Evolutionary conservation across 495 filamentous ascomycete species (phyloP).

Genomic region (Bathelium albidoporum): DNA sequence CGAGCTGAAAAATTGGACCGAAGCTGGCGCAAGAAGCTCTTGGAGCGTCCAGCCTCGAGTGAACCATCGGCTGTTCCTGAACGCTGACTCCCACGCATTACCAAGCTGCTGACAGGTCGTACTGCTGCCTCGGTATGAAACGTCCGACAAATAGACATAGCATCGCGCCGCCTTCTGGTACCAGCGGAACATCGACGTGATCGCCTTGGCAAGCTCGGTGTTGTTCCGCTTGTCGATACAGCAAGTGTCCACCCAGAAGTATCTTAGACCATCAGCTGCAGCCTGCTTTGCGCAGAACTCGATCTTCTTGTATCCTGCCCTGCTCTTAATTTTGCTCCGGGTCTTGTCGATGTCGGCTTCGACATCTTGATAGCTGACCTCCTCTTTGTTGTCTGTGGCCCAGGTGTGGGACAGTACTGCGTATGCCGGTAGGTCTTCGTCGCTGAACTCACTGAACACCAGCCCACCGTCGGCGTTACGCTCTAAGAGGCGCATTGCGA

Average conservation of each 20-base stretch:
- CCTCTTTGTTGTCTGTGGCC: conserved; percentile 1
- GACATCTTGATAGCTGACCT: conserved; percentile 14
- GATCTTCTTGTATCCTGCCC: conserved; percentile 7
- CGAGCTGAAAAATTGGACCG: conserved; percentile 11
- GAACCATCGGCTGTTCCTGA: conserved; percentile 14
- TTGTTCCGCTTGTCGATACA: conserved; percentile 18
- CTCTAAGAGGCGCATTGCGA: conserved; percentile 13
- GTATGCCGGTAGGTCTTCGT: conserved; percentile 7
- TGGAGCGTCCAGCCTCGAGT: conserved; percentile 19
- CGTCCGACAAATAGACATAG: conserved; percentile 15
- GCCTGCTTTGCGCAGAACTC: neutral
- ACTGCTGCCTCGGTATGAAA: neutral
- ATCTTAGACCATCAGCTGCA: neutral
- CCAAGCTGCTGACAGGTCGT: neutral
- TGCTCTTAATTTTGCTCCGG: too few species aligned
- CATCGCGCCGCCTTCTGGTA: conserved; percentile 12
- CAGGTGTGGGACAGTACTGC: conserved; percentile 18
- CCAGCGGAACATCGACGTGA: conserved; percentile 18
- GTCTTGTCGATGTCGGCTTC: neutral
- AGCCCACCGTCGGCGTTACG: neutral
- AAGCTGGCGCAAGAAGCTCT: conserved; percentile 16
- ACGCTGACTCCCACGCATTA: neutral
- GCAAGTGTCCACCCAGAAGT: conserved; percentile 17
- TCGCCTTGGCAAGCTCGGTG: conserved; percentile 14
- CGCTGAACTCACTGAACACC: conserved; percentile 9